phyloP scores from a whole-genome alignment of 805 yeast genomes.

The Saccharomycopsis fibuligera region DNA sequence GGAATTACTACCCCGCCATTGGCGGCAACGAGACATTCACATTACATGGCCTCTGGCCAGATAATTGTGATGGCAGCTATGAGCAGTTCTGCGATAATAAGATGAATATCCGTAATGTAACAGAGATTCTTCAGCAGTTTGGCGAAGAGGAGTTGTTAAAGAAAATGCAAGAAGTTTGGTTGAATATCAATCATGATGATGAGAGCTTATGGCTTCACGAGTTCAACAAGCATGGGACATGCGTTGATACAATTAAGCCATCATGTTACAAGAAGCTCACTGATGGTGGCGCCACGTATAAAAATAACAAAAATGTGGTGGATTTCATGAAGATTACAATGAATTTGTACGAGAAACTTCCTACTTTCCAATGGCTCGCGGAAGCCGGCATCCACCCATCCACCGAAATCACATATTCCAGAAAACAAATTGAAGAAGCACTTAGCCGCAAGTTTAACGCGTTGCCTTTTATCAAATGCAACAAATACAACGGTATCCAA shows the following conservation, averaged over 20 bases:
- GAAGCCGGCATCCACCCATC: conserved; percentile 70
- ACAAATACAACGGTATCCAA: conserved; percentile 38
- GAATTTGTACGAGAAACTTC: conserved; percentile 47
- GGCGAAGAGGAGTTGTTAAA: conserved; percentile 28
- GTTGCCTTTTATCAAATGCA: conserved; percentile 57
- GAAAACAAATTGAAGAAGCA: conserved; percentile 47
- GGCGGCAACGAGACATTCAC: conserved; percentile 73
- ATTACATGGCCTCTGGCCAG: conserved; percentile 86
- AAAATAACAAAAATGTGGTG: conserved; percentile 43
- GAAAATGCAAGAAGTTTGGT: conserved; percentile 62
- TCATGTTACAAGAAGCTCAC: conserved; percentile 45
- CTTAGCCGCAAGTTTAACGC: conserved; percentile 44
- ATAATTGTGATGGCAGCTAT: conserved; percentile 76
- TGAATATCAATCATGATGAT: conserved; percentile 63
- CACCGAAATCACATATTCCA: conserved; percentile 48
- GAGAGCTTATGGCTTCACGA: conserved; percentile 82
- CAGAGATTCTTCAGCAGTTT: conserved; percentile 11
- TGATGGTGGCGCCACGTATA: conserved; percentile 16
- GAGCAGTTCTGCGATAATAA: conserved; percentile 66
- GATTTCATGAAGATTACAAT: conserved; percentile 65
- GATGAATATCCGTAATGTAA: conserved; percentile 20
- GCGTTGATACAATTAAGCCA: conserved; percentile 74
- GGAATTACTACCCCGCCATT: conserved; percentile 78
- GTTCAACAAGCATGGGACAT: conserved; percentile 90
- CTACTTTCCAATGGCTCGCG: conserved; percentile 63